Conservation (phyloP, 306 rosid genomes). For the cucumber (Cucumis sativus) region DNA sequence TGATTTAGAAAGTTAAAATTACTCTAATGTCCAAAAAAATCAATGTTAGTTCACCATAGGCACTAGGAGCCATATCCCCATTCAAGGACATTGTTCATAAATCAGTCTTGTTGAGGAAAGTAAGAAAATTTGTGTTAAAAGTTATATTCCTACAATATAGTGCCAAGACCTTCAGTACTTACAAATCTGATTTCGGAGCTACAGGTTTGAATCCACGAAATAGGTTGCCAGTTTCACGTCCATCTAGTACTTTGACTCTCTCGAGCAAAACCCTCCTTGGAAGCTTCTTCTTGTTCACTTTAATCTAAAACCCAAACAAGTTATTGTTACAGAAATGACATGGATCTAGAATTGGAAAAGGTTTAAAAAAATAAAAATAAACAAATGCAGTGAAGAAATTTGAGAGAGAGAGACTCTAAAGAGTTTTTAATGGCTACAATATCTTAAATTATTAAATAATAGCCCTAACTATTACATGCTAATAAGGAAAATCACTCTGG, state of each 20-base stretch:
- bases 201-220: constrained; percentile 58
- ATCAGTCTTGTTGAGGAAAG: not conserved
- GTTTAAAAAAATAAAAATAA: not conserved
- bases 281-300: constrained; percentile 51
- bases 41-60: not conserved
- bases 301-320: constrained; percentile 37
- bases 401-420: not conserved
- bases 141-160: not conserved
- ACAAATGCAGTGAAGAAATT: not conserved
- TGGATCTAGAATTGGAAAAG: not conserved
- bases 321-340: not conserved
- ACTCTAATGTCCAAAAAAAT: not conserved
- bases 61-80: not conserved
- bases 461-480: not conserved
- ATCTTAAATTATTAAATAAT: not conserved
- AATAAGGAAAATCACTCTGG: not conserved
- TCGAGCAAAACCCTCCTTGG: constrained; percentile 45
- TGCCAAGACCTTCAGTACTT: constrained; percentile 22
- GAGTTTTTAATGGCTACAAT: not conserved
- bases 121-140: not conserved
- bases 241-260: constrained; percentile 45
- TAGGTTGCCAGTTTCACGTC: constrained; percentile 38
- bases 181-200: constrained; percentile 57
- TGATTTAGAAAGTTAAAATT: not conserved
- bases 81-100: not conserved